phyloP scores from a whole-genome alignment of 768 basidiomycete species.

The Lepiota subincarnata region DNA sequence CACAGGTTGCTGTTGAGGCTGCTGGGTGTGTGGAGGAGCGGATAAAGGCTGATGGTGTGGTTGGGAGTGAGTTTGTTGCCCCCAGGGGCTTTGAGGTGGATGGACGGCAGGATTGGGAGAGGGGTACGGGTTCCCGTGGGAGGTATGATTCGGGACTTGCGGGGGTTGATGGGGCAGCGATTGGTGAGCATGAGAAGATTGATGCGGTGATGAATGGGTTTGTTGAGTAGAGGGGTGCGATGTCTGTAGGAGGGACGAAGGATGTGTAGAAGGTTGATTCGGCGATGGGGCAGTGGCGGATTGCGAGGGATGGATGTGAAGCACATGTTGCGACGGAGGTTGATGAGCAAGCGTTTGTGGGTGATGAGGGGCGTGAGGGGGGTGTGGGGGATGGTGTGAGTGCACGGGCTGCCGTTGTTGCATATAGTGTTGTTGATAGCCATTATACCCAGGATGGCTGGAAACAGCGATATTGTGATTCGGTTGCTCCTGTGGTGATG shows the following conservation, averaged over 20 bases:
- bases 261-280: slow-evolving; percentile 2
- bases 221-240: background rate
- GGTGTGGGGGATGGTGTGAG: slow-evolving; percentile 16
- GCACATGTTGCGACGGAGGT: slow-evolving; percentile 24
- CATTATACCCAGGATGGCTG: slow-evolving; percentile 6
- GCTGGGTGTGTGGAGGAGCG: slow-evolving; percentile 16
- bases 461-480: slow-evolving; percentile 10
- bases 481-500: slow-evolving; percentile 10
- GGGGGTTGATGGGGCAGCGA: slow-evolving; percentile 2
- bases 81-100: slow-evolving; percentile 10
- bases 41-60: slow-evolving; percentile 24
- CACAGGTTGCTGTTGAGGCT: slow-evolving; percentile 35
- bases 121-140: slow-evolving; percentile 10
- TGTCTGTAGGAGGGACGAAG: slow-evolving; percentile 7
- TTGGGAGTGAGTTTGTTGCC: slow-evolving; percentile 34
- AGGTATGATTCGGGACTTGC: slow-evolving; percentile 5
- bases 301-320: slow-evolving; percentile 33
- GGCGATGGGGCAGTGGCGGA: background rate
- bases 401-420: slow-evolving; percentile 9
- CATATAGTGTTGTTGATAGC: slow-evolving; percentile 9
- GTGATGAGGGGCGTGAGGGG: slow-evolving; percentile 25
- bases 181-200: slow-evolving; percentile 3
- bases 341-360: slow-evolving; percentile 21
- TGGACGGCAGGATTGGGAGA: slow-evolving; percentile 8
- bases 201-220: slow-evolving; percentile 3